These are phyloP conservation scores for Forsythia suspensa DNA, from an alignment of 257 asterid species.

Conservation along the genomic window DNA sequence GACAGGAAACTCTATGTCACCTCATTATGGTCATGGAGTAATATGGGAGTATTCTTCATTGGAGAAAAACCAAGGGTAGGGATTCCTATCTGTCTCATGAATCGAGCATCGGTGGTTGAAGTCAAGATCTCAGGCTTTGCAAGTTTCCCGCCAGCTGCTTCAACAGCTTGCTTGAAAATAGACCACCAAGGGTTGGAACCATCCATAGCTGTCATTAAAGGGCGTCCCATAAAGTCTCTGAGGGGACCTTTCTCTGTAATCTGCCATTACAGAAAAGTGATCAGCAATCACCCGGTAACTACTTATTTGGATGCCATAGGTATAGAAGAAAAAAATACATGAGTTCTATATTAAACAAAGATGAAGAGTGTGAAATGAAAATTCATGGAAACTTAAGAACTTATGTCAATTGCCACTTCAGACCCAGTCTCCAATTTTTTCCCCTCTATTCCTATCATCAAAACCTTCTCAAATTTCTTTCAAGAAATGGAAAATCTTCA, in stretches of 20 bases:
- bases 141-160: slow-evolving; percentile 74
- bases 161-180: slow-evolving; percentile 64
- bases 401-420: background rate
- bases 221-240: slow-evolving; percentile 64
- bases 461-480: background rate
- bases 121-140: slow-evolving; percentile 83
- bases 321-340: background rate
- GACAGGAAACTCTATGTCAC: slow-evolving; percentile 32
- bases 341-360: background rate
- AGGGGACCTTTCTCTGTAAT: slow-evolving; percentile 68
- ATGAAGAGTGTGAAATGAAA: background rate
- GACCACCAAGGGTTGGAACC: slow-evolving; percentile 95
- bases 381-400: background rate
- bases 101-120: slow-evolving; percentile 90
- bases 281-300: background rate
- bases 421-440: background rate
- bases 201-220: slow-evolving; percentile 68
- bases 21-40: slow-evolving; percentile 97
- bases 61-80: slow-evolving; percentile 95
- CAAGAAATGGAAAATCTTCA: background rate
- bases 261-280: slow-evolving; percentile 34
- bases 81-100: slow-evolving; percentile 71
- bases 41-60: slow-evolving; percentile 84
- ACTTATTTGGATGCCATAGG: background rate
- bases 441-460: background rate